Conservation (phyloP, 331 rosid genomes). For the Stylosanthes scabra region DNA sequence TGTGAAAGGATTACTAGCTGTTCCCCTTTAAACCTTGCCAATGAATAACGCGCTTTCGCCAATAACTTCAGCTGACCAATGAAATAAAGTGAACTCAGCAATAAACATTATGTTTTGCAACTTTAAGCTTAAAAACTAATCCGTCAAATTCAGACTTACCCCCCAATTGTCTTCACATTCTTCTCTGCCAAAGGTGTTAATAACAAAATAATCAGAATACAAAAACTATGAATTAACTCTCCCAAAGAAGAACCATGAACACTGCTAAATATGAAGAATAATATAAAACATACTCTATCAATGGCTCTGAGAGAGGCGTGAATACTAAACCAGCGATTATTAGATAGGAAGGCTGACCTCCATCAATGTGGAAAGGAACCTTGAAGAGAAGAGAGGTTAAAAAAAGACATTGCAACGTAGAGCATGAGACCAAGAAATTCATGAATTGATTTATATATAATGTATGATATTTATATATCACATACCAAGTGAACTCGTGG, state of each 20-base stretch:
- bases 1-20: constrained; percentile 93
- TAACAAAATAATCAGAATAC: constrained; percentile 14
- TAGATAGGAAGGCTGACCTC: constrained; percentile 92
- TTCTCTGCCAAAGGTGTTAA: constrained; percentile 66
- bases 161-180: constrained; percentile 93
- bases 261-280: constrained; percentile 27
- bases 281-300: constrained; percentile 78
- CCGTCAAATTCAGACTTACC: constrained; percentile 53
- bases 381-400: constrained; percentile 37
- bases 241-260: neutral
- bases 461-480: constrained; percentile 53
- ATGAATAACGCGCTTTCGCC: constrained; percentile 91
- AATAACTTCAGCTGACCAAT: constrained; percentile 74
- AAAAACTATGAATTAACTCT: neutral
- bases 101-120: constrained; percentile 7
- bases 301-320: constrained; percentile 96
- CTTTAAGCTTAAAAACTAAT: constrained; percentile 25
- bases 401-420: constrained; percentile 16
- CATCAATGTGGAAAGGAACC: constrained; percentile 93
- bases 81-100: constrained; percentile 28
- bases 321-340: constrained; percentile 97
- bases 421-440: constrained; percentile 42
- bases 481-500: constrained; percentile 96
- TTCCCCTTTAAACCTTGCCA: constrained; percentile 88
- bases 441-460: constrained; percentile 27